phyloP scores from a whole-genome alignment of 441 rosid genomes.

The Gossypium davidsonii region DNA sequence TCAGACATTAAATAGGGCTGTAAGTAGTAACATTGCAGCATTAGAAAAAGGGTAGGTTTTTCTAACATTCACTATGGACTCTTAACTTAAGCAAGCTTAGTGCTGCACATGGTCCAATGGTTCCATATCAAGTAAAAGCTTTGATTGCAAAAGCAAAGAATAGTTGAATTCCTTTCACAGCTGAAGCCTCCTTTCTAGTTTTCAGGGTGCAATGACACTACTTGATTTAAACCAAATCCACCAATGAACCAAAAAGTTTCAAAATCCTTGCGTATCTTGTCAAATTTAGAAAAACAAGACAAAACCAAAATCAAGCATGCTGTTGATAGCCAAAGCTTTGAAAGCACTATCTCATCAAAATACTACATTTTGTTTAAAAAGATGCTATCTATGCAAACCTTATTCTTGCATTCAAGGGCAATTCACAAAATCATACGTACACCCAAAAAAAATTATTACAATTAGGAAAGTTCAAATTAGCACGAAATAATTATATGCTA shows the following conservation, averaged over 20 bases:
- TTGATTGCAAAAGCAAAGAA: background rate
- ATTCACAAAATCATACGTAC: background rate
- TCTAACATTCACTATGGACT: background rate
- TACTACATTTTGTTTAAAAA: background rate
- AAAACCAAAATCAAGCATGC: background rate
- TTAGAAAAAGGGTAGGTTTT: background rate
- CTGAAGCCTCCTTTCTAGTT: background rate
- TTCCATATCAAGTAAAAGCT: background rate
- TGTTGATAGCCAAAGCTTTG: background rate
- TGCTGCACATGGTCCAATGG: background rate
- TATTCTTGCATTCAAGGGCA: background rate
- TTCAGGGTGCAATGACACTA: background rate
- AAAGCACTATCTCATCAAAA: background rate
- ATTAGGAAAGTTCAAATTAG: background rate
- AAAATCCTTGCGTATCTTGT: background rate
- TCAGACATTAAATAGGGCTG: background rate
- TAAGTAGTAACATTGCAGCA: background rate
- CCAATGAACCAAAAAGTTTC: background rate
- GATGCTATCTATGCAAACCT: background rate
- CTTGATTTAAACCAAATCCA: background rate
- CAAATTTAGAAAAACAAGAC: background rate
- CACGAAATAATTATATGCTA: background rate
- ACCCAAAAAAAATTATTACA: background rate
- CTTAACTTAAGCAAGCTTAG: background rate
- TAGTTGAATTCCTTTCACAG: background rate